Conservation (phyloP, 331 rosid species). For the Telfairia occidentalis region DNA sequence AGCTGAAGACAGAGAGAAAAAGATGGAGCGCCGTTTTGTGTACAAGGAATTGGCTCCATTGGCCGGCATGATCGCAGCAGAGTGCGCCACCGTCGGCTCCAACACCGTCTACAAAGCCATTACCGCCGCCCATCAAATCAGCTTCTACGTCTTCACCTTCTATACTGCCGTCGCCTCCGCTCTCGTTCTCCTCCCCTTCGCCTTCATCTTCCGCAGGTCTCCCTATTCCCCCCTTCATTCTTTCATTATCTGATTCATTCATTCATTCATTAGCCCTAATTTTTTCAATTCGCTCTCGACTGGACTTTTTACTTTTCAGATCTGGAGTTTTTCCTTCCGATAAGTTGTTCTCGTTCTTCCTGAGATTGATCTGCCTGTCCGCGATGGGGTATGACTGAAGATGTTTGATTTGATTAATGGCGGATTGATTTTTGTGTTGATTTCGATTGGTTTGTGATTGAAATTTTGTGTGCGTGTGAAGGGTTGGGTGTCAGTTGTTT, state of each 20-base stretch:
- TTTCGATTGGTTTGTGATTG: not conserved
- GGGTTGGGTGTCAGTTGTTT: slow-evolving; percentile 5
- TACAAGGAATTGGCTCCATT: not conserved
- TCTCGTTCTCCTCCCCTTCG: slow-evolving; percentile 8
- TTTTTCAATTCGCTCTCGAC: not conserved
- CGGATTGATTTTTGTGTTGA: not conserved
- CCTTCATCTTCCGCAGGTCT: slow-evolving; percentile 13
- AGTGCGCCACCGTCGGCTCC: slow-evolving; percentile 12
- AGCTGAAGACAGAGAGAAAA: too few species aligned
- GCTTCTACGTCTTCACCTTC: slow-evolving; percentile 11
- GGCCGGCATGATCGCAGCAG: slow-evolving; percentile 22
- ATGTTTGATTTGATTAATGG: not conserved
- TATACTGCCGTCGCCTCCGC: slow-evolving; percentile 8
- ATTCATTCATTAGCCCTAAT: not conserved
- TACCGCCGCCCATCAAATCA: not conserved
- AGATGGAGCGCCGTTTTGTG: not conserved
- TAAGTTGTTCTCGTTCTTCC: not conserved
- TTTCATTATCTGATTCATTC: not conserved
- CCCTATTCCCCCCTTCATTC: not conserved
- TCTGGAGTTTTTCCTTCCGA: slow-evolving; percentile 11
- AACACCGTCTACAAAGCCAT: slow-evolving; percentile 15
- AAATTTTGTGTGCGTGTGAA: not conserved
- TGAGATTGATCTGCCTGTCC: not conserved
- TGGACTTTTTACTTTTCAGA: not conserved
- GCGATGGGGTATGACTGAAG: slow-evolving; percentile 3